Evolutionary conservation across 371 early-diverging fungal genomes (phyloP).

Genomic region (Rhizopus arrhizus): DNA sequence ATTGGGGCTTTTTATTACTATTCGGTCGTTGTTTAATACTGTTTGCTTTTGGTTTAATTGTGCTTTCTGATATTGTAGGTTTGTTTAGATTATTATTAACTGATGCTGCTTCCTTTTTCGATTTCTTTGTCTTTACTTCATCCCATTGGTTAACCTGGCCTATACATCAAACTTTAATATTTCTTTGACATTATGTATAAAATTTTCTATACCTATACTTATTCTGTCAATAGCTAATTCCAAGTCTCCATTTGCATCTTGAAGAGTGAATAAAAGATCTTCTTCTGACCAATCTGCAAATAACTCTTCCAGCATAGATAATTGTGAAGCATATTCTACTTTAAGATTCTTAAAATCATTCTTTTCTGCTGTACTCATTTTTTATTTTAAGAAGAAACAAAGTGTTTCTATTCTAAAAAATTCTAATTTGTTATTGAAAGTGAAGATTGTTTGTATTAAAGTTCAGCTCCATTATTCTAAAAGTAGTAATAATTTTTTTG

Average conservation of each 20-base stretch:
- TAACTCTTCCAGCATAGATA: constrained; percentile 77
- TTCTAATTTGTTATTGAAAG: no score
- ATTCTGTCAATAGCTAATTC: constrained; percentile 82
- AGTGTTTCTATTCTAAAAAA: no score
- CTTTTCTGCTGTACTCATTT: constrained; percentile 29
- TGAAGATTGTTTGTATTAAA: no score
- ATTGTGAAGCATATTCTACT: constrained; percentile 63
- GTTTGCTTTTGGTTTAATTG: neutral
- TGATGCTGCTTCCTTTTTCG: constrained; percentile 47
- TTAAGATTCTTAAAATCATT: constrained; percentile 70
- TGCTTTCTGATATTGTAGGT: neutral
- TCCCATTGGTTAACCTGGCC: constrained; percentile 89
- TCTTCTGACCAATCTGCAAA: constrained; percentile 90
- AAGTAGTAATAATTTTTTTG: no score
- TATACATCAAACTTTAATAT: constrained; percentile 27
- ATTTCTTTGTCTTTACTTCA: constrained; percentile 85
- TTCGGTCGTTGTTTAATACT: neutral
- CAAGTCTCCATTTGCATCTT: constrained; percentile 87
- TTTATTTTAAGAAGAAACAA: neutral
- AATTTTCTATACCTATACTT: constrained; percentile 73
- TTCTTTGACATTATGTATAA: constrained; percentile 1
- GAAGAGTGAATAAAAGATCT: constrained; percentile 82
- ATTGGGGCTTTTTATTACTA: neutral
- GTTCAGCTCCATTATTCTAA: no score
- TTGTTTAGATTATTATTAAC: constrained; percentile 23